Evolutionary conservation across 75 land plant species (phyloP).

Genomic region (Gnetum montanum): DNA sequence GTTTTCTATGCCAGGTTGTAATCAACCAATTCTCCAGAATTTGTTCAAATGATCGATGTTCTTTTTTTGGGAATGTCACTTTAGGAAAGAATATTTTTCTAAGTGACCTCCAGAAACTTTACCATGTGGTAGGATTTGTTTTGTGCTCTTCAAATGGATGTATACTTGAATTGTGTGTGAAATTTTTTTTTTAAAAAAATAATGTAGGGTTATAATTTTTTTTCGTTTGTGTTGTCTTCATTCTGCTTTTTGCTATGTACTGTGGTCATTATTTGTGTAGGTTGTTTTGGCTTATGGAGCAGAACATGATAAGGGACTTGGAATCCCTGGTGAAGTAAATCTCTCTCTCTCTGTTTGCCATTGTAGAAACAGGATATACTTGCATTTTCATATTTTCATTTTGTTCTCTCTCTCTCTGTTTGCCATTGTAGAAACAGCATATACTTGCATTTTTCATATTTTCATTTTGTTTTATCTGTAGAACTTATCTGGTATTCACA

Average conservation of each 20-base stretch:
- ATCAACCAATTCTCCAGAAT: constrained; percentile 86
- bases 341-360: no score
- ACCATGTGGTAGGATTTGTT: constrained; percentile 70
- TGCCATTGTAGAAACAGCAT: no score
- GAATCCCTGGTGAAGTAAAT: constrained; percentile 80
- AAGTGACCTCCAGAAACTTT: constrained; percentile 64
- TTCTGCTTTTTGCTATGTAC: no score
- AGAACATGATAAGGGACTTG: constrained; percentile 82
- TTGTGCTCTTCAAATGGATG: no score
- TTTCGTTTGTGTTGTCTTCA: no score
- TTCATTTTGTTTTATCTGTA: no score
- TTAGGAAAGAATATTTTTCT: constrained; percentile 72
- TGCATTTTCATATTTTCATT: constrained; percentile 1
- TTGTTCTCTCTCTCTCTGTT: background rate
- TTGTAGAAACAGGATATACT: no score
- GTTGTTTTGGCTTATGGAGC: constrained; percentile 98
- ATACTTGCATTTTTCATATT: no score
- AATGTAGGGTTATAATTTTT: no score
- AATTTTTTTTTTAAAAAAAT: no score
- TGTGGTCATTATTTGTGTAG: constrained; percentile 19
- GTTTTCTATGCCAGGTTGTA: constrained; percentile 68
- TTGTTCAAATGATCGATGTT: constrained; percentile 51
- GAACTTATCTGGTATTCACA: constrained; percentile 67
- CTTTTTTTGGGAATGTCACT: constrained; percentile 80
- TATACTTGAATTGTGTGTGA: no score